phyloP scores from a whole-genome alignment of 2,329 filamentous ascomycete genomes.

The Botrytis galanthina region DNA sequence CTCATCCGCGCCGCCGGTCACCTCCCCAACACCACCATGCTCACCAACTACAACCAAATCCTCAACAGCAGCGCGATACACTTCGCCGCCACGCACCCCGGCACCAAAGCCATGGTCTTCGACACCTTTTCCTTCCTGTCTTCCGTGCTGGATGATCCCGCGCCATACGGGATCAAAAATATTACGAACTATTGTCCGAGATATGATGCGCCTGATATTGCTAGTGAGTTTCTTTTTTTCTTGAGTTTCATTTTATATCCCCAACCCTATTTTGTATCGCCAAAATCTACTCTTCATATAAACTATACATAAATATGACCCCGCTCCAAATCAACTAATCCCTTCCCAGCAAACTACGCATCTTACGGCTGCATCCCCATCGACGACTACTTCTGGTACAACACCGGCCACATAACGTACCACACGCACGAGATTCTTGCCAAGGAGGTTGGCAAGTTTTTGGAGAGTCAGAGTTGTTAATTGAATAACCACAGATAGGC shows the following conservation, averaged over 20 bases:
- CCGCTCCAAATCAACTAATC: background rate
- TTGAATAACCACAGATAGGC: background rate
- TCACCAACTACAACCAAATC: constrained; percentile 46
- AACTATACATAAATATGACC: background rate
- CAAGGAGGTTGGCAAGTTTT: constrained; percentile 28
- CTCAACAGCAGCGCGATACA: constrained; percentile 31
- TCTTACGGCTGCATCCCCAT: constrained; percentile 47
- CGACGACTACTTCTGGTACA: constrained; percentile 48
- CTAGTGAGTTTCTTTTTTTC: constrained; percentile 22
- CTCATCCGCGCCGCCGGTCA: constrained; percentile 39
- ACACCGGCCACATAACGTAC: constrained; percentile 47
- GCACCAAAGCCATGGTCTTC: constrained; percentile 44
- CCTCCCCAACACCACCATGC: constrained; percentile 47
- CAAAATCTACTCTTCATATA: background rate
- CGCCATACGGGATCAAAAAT: constrained; percentile 45
- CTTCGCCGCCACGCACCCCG: constrained; percentile 32
- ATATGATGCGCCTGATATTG: constrained; percentile 48
- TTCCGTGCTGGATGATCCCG: constrained; percentile 44
- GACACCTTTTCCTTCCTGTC: constrained; percentile 46
- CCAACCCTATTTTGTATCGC: background rate
- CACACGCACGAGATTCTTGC: constrained; percentile 44
- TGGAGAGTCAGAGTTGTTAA: constrained; percentile 19
- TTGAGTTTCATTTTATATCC: background rate
- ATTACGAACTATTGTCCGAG: constrained; percentile 46
- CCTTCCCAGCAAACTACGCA: constrained; percentile 40